Evolutionary conservation across 257 asterid genomes (phyloP), one percentile per base, ranked within the genome.

Genomic region (Leonotis leonurus): DNA sequence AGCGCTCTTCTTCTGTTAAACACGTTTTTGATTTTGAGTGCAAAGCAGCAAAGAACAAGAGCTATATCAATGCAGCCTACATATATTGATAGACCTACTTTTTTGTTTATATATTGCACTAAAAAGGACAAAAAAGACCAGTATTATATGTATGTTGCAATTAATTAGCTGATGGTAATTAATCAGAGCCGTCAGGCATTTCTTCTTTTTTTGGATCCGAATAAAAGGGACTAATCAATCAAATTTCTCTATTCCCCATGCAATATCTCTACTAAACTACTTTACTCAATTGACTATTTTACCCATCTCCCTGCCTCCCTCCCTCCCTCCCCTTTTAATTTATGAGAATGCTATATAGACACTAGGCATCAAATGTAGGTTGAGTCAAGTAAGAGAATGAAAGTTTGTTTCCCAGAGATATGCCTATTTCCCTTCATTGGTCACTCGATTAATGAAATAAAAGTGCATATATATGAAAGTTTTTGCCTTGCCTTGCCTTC

Each of bases 51-150:
- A n/a, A n/a, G n/a, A n/a, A n/a, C n/a, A n/a, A n/a, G n/a, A n/a
- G n/a, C n/a, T n/a, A n/a, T n/a, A n/a, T n/a, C n/a, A 36, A 36
- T 37, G 43, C 75, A 63, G 75, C 48, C 75, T 63, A 64, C 5
- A 36, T 30, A 49, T 26, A 51, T 3, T 32, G 26, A 35, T 32
- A 36, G 22, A 29, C 39, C 41, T 13, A 14, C 58, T 1, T 13
- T 46, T 43, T 51, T 12, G 29, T 16, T 36, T 26, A 33, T 52
- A 16, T 14, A 43, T 2, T 16, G 1, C 5, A 43, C 20, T 40
- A 27, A 36, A 32, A 3, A 11, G 11, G 7, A 12, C 8, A 45
- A 11, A 20, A 21, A 20, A 7, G 68, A 11, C 21, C 5, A n/a
- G n/a, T n/a, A n/a, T n/a, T n/a, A n/a, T n/a, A n/a, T n/a, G n/a